Conservation (phyloP, 805 yeast genomes). For the Myxozyma geophila region DNA sequence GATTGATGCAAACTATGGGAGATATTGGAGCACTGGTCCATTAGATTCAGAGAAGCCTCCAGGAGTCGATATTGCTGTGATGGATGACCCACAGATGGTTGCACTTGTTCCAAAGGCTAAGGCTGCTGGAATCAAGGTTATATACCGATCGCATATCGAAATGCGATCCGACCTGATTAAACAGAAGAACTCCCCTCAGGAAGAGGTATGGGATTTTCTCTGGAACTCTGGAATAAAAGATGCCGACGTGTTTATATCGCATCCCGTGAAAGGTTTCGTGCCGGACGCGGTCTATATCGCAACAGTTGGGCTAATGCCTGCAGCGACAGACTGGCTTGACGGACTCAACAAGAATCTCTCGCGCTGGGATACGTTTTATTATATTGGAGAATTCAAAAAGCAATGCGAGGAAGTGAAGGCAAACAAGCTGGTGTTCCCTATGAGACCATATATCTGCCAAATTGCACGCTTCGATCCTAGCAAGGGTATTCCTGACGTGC, state of each 20-base stretch:
- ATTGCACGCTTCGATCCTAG: slow-evolving; percentile 37
- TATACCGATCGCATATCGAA: slow-evolving; percentile 36
- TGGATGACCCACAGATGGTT: slow-evolving; percentile 35
- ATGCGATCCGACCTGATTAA: slow-evolving; percentile 32
- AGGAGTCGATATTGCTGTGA: slow-evolving; percentile 33
- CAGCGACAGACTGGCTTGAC: slow-evolving; percentile 37
- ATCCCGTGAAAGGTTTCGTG: slow-evolving; percentile 36
- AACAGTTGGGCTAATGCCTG: slow-evolving; percentile 33
- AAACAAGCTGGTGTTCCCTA: slow-evolving; percentile 31
- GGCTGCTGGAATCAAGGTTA: slow-evolving; percentile 32
- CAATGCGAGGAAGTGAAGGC: slow-evolving; percentile 33
- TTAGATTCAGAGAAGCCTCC: slow-evolving; percentile 28
- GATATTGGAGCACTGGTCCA: slow-evolving; percentile 34
- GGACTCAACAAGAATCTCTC: slow-evolving; percentile 33
- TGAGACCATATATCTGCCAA: slow-evolving; percentile 35
- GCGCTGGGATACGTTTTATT: slow-evolving; percentile 34
- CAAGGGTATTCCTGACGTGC: slow-evolving; percentile 36
- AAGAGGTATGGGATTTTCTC: slow-evolving; percentile 34
- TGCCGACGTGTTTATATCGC: slow-evolving; percentile 36
- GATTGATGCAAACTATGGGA: slow-evolving; percentile 30
- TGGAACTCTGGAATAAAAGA: slow-evolving; percentile 34
- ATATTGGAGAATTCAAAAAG: slow-evolving; percentile 31
- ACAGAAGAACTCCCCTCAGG: slow-evolving; percentile 31
- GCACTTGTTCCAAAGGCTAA: slow-evolving; percentile 32
- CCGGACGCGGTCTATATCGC: slow-evolving; percentile 26